A percentile compares a stretch with the other conserved stretches of the same genome.
Conservation (phyloP, 768 basidiomycete species). For the Leucocoprinus leucothites region DNA sequence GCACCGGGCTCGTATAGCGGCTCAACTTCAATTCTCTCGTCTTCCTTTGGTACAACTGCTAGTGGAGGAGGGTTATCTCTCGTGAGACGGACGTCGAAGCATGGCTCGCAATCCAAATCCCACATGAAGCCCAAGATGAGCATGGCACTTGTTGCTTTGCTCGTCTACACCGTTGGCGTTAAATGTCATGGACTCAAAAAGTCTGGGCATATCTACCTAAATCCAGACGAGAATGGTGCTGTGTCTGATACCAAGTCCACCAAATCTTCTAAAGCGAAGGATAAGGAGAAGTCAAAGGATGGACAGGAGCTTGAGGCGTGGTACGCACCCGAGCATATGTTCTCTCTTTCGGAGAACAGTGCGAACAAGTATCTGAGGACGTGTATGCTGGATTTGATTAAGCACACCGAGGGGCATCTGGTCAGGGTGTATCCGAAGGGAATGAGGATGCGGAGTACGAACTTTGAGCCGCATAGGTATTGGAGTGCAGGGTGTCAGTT, state of each 20-base stretch:
- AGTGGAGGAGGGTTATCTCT: too few relatives aligned
- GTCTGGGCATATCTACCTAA: background rate
- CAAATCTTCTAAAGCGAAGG: background rate
- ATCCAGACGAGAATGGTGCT: background rate
- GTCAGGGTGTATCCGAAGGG: slow-evolving; percentile 90
- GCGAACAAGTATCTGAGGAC: slow-evolving; percentile 74
- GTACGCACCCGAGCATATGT: slow-evolving; percentile 85
- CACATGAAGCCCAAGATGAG: slow-evolving; percentile 77
- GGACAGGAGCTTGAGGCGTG: slow-evolving; percentile 87
- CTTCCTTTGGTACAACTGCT: too few relatives aligned
- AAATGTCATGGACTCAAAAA: slow-evolving; percentile 77
- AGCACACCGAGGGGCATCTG: slow-evolving; percentile 85
- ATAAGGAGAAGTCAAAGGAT: slow-evolving; percentile 81
- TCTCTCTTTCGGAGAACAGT: slow-evolving; percentile 87
- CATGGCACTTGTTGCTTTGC: slow-evolving; percentile 62
- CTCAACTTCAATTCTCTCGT: too few relatives aligned
- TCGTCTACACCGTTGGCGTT: slow-evolving; percentile 96
- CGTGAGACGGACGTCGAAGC: background rate
- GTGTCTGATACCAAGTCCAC: background rate
- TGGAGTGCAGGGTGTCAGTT: slow-evolving; percentile 92
- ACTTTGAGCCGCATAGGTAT: slow-evolving; percentile 88
- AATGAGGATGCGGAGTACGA: slow-evolving; percentile 75
- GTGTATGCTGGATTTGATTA: slow-evolving; percentile 71
- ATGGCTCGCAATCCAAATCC: too few relatives aligned
- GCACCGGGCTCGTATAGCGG: too few relatives aligned